Evolutionary conservation across 1,284 basidiomycete species (phyloP).

Genomic region (Bjerkandera adusta): DNA sequence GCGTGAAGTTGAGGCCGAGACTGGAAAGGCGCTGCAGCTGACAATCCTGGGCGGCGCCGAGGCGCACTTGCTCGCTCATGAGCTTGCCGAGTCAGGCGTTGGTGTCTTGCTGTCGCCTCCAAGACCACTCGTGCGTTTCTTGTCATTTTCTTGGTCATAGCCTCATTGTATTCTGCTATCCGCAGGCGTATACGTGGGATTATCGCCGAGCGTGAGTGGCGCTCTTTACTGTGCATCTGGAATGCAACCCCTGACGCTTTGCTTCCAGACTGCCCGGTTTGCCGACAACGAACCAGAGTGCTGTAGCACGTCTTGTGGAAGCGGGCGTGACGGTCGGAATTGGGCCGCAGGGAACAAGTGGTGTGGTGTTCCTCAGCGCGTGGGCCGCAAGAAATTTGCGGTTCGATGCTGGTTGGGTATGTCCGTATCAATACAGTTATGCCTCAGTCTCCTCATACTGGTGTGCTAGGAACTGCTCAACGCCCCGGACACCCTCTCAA

Average conservation of each 20-base stretch:
- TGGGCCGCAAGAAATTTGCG: slow-evolving; percentile 51
- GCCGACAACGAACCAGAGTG: slow-evolving; percentile 48
- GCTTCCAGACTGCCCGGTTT: slow-evolving; percentile 46
- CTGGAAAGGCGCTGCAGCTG: slow-evolving; percentile 55
- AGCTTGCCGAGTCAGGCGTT: slow-evolving; percentile 53
- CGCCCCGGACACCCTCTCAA: slow-evolving; percentile 38
- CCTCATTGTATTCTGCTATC: neutral
- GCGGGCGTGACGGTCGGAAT: slow-evolving; percentile 55
- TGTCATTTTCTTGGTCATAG: neutral
- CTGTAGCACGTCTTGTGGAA: slow-evolving; percentile 42
- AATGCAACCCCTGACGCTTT: neutral
- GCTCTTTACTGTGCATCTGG: neutral
- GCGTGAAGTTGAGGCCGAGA: slow-evolving; percentile 61
- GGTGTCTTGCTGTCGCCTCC: slow-evolving; percentile 52
- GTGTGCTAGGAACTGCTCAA: slow-evolving; percentile 38
- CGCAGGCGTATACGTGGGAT: slow-evolving; percentile 49
- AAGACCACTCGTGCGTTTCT: slow-evolving; percentile 37
- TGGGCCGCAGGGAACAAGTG: slow-evolving; percentile 47
- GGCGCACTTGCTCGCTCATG: slow-evolving; percentile 70
- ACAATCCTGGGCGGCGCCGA: slow-evolving; percentile 76
- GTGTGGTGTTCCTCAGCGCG: slow-evolving; percentile 39
- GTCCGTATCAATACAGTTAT: slow-evolving; percentile 13
- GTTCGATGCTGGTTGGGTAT: slow-evolving; percentile 54
- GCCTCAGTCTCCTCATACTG: neutral
- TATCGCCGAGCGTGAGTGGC: slow-evolving; percentile 37